phyloP scores from a whole-genome alignment of 371 early-diverging fungal genomes.

The Mortierella sp. region DNA sequence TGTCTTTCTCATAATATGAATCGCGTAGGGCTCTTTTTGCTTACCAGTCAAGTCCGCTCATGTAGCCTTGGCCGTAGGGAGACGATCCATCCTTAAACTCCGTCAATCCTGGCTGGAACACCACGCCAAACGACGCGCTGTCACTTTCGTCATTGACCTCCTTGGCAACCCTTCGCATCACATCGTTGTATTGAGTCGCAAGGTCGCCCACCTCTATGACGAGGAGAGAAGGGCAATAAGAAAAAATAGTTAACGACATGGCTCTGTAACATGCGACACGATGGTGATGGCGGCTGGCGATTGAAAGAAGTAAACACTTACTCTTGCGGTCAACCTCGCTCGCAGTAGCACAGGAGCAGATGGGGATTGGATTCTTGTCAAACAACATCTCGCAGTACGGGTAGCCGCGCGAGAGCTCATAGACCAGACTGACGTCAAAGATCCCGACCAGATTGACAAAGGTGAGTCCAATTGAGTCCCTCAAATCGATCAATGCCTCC shows the following conservation, averaged over 20 bases:
- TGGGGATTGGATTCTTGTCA: constrained; percentile 63
- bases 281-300: neutral
- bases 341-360: constrained; percentile 69
- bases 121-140: constrained; percentile 65
- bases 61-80: constrained; percentile 66
- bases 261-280: neutral
- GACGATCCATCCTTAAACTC: constrained; percentile 63
- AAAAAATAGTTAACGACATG: neutral
- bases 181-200: constrained; percentile 66
- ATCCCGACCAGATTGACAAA: constrained; percentile 73
- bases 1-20: neutral
- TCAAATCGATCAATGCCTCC: constrained; percentile 57
- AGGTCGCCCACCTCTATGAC: constrained; percentile 67
- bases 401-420: constrained; percentile 70
- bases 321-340: constrained; percentile 63
- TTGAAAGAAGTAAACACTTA: constrained; percentile 25
- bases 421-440: constrained; percentile 71
- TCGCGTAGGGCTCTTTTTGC: neutral
- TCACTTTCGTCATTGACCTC: constrained; percentile 62
- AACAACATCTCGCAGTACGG: constrained; percentile 69
- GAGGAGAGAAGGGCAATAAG: neutral
- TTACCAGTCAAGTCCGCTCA: constrained; percentile 77
- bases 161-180: constrained; percentile 64
- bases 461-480: constrained; percentile 60
- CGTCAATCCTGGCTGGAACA: constrained; percentile 73